Base-by-base conservation (phyloP, 768 basidiomycete genomes). In the Collybiopsis confluens region DNA sequence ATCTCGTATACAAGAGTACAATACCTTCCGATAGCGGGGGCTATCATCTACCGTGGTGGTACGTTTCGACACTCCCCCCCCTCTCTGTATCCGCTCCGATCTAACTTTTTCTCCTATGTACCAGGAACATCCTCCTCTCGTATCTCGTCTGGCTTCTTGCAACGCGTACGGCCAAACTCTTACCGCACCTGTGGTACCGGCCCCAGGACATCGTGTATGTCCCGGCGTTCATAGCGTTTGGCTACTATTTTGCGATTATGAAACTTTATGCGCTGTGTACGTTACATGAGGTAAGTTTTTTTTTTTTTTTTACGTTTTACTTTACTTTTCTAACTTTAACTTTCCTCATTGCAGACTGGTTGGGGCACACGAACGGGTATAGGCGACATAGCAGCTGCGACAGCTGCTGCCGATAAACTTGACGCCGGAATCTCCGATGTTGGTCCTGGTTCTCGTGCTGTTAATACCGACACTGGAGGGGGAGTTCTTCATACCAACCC, bases 341-440 rank as follows among this genome's bases (percentile, higher is more conserved):
- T 26, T 23, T 4, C 18, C 16, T 7, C 26, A 47, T 36, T 13
- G 13, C 41, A 90, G 85, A 94, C 91, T 64, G 92, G 88, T 38
- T 96, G 92, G 93, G 93, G 93, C 40, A 97, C 92, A n/a, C 87
- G 92, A 68, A 83, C 93, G 5, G 92, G 93, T 72, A 90, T 94
- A 62, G 90, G 91, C 64, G 89, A 93, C 74, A 83, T 84, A 1
- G 73, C 83, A 0, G 82, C 85, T 35, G 89, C 90, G 47, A 89
- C 88, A 2, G 82, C 83, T 7, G 89, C 89, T 11, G 72, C 77
- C 52, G 84, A 81, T 57, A 53, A 53, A 24, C 42, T 43, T n/a
- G 69, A 69, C 58, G 66, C 66, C 23, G 23, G 8, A 4, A n/a
- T 23, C 47, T 13, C 20, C 33, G 18, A 37, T 3, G 33, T 5